Evolutionary conservation across 108 stramenopile genomes (phyloP), one percentile per base, ranked within the genome.

Genomic region (Cyclotella sp.): DNA sequence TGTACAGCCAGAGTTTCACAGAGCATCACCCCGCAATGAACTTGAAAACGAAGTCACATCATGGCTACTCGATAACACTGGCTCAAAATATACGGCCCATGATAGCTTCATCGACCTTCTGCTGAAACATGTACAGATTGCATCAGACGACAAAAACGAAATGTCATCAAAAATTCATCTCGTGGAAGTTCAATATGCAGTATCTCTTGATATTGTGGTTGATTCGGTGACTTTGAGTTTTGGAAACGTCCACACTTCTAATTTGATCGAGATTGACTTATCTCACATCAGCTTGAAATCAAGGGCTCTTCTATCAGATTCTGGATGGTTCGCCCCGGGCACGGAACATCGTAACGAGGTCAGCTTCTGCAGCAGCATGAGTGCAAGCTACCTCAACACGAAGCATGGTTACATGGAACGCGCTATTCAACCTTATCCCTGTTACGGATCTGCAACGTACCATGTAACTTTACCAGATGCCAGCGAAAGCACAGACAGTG

Each of bases 41-140:
- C 2, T 27, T 65, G 29, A 16, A 9, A 30, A 54, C 22, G 53
- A 16, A 47, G 22, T 53, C 15, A 72, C 81, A 9, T 42, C 29
- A 21, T 82, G 81, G 81, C 26, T 82, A 2, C 40, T 82, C 12
- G 81, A 82, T 49, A 29, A 60, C n/a, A n/a, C n/a, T 24, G 75
- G 78, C 51, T 46, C 68, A 13, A n/a, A 61, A 47, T 34, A 22
- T 29, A 66, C n/a, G 21, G 16, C 51, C 39, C 58, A 52, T 30
- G 27, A 22, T 26, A 72, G 81, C n/a, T 64, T 60, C 28, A 26
- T 77, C 11, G 61, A 73, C 52, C 53, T 64, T 15, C 29, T 82
- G 5, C 29, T 59, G 30, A 45, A 46, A 19, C 77, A 82, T 13
- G 49, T 82, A 34, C 18, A 67, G n/a, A 28, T 53, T 29, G 41